These are phyloP conservation scores for Dendrobium officinale DNA, from an alignment of 106 monocot genomes.

Conservation along the genomic window DNA sequence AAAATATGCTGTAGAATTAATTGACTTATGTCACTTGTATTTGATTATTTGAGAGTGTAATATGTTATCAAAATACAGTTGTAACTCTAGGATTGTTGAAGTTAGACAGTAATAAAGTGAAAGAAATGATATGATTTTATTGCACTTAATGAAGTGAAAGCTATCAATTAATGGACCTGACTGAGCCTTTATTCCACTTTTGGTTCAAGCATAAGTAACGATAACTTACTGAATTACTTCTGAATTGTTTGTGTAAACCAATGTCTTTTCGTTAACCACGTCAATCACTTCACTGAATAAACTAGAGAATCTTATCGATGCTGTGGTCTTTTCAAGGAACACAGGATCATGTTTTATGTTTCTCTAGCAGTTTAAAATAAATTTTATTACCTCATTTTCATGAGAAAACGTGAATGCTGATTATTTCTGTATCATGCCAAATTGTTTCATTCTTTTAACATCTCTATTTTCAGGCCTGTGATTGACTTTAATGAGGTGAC, in stretches of 20 bases:
- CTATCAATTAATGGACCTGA: not conserved
- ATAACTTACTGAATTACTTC: not conserved
- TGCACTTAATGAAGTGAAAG: not conserved
- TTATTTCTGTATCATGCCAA: not conserved
- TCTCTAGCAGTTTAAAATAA: not conserved
- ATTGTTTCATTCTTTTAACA: not conserved
- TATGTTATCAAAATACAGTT: too few relatives aligned
- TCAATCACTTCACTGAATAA: not conserved
- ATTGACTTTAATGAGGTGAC: conserved; percentile 8
- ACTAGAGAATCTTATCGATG: not conserved
- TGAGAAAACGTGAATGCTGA: not conserved
- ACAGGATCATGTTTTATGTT: not conserved
- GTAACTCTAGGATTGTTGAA: too few relatives aligned
- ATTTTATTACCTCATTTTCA: not conserved
- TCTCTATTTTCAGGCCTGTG: conserved; percentile 1
- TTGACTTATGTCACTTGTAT: not conserved
- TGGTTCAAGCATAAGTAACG: not conserved
- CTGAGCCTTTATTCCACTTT: not conserved
- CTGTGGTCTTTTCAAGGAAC: not conserved
- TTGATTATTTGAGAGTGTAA: too few relatives aligned
- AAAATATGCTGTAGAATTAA: not conserved
- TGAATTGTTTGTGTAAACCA: not conserved
- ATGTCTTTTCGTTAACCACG: not conserved
- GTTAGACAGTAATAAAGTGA: not conserved
- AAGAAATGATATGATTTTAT: not conserved